Evolutionary conservation across 441 rosid genomes (phyloP).

Genomic region (Bocquillonia castaneifolia): DNA sequence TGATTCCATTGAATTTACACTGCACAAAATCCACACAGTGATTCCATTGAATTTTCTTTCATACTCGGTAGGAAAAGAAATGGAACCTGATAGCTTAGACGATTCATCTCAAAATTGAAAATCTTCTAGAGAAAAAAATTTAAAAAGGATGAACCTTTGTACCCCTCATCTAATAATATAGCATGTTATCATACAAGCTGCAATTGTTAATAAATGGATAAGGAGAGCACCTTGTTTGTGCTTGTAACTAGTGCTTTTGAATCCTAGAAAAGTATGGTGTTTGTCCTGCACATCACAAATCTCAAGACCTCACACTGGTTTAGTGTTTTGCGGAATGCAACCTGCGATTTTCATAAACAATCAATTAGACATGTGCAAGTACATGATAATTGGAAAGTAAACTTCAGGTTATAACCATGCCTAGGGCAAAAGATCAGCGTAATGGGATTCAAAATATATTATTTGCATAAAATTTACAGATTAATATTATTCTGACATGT

Average conservation of each 20-base stretch:
- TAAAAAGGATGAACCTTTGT: not conserved
- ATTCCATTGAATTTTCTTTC: not conserved
- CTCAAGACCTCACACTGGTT: constrained; percentile 38
- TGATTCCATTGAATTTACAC: not conserved
- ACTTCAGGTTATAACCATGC: not conserved
- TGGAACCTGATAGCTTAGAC: not conserved
- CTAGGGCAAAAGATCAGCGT: not conserved
- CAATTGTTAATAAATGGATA: not conserved
- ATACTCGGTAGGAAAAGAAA: not conserved
- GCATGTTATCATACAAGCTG: not conserved
- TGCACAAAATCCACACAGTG: not conserved
- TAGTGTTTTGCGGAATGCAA: constrained; percentile 85
- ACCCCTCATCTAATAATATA: not conserved
- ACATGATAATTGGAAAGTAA: not conserved
- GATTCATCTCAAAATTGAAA: not conserved
- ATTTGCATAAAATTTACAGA: not conserved
- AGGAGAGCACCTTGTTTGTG: not conserved
- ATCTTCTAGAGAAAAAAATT: not conserved
- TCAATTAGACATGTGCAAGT: constrained; percentile 6
- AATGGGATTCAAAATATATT: too few species aligned
- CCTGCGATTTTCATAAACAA: constrained; percentile 47
- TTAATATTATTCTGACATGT: constrained; percentile 2
- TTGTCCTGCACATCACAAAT: not conserved
- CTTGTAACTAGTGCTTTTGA: not conserved
- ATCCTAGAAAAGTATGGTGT: not conserved